These are phyloP conservation scores for Rhodotorula toruloides DNA, from an alignment of 768 basidiomycete genomes.

Conservation along the genomic window DNA sequence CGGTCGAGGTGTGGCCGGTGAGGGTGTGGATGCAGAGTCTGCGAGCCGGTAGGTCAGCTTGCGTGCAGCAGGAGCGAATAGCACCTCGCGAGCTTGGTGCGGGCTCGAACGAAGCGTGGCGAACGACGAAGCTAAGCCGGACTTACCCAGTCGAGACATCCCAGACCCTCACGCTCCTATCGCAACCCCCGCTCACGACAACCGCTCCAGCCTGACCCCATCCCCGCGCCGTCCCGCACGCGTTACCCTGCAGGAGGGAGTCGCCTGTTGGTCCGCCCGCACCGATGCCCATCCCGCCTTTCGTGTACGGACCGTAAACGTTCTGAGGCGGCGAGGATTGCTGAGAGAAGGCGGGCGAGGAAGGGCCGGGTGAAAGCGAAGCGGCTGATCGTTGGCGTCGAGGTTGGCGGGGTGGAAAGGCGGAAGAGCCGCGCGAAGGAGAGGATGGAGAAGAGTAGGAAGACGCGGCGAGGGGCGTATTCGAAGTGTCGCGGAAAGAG, in stretches of 20 bases:
- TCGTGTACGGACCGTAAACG: background rate
- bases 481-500: conserved; percentile 4
- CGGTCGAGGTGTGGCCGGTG: conserved; percentile 78
- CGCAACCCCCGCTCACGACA: conserved; percentile 87
- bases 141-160: conserved; percentile 75
- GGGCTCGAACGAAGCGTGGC: conserved; percentile 4
- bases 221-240: conserved; percentile 66
- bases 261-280: conserved; percentile 35
- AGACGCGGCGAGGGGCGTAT: conserved; percentile 12
- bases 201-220: conserved; percentile 82
- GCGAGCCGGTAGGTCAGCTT: background rate
- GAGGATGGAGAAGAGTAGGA: conserved; percentile 7
- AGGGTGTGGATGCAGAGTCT: conserved; percentile 71
- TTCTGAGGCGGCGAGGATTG: background rate
- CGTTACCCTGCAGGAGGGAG: conserved; percentile 43
- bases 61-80: background rate
- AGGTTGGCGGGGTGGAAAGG: background rate
- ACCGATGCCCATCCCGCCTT: conserved; percentile 38
- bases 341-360: background rate
- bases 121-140: background rate
- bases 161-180: conserved; percentile 87
- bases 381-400: conserved; percentile 16
- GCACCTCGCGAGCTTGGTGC: background rate
- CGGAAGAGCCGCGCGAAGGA: background rate
- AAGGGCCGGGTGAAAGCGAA: conserved; percentile 4